Percentiles rank a stretch among this genome's conserved stretches.
phyloP scores from a whole-genome alignment of 2,329 filamentous ascomycete genomes.

The Basipetospora sp. region DNA sequence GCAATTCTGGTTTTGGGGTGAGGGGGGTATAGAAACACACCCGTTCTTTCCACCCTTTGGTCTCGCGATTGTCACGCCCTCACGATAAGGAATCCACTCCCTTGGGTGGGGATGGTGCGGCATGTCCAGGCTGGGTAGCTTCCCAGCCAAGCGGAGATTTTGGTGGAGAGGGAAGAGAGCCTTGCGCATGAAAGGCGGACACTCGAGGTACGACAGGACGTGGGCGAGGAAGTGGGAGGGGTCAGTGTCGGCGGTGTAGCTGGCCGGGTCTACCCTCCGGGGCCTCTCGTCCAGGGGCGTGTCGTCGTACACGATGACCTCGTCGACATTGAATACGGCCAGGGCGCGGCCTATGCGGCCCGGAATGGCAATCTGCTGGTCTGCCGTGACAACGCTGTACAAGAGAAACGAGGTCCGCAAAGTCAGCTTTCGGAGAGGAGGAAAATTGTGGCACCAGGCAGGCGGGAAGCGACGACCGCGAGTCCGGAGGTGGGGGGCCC shows the following conservation, averaged over 20 bases:
- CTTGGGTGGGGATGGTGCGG: slow-evolving; percentile 65
- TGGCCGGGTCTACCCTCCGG: slow-evolving; percentile 31
- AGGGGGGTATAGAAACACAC: slow-evolving; percentile 10
- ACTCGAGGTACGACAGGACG: slow-evolving; percentile 67
- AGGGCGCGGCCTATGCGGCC: slow-evolving; percentile 68
- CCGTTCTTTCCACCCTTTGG: slow-evolving; percentile 19
- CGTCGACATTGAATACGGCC: slow-evolving; percentile 72
- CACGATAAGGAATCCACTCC: slow-evolving; percentile 67
- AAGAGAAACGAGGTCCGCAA: background rate
- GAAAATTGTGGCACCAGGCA: too few species aligned
- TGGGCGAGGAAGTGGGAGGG: slow-evolving; percentile 70
- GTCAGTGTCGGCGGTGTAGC: slow-evolving; percentile 56
- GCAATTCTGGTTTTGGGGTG: too few species aligned
- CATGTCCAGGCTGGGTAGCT: slow-evolving; percentile 66
- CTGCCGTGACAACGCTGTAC: slow-evolving; percentile 51
- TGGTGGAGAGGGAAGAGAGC: slow-evolving; percentile 63
- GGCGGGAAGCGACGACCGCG: too few species aligned
- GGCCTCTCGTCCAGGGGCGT: slow-evolving; percentile 31
- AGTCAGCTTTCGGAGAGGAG: background rate
- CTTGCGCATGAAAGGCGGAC: slow-evolving; percentile 67
- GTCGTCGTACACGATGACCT: slow-evolving; percentile 72
- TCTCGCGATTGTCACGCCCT: slow-evolving; percentile 50
- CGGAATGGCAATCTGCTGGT: slow-evolving; percentile 58
- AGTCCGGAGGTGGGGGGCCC: too few species aligned
- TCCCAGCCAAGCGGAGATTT: slow-evolving; percentile 58